Base-by-base conservation (phyloP, 139 green algal species). In the Micractinium conductrix region DNA sequence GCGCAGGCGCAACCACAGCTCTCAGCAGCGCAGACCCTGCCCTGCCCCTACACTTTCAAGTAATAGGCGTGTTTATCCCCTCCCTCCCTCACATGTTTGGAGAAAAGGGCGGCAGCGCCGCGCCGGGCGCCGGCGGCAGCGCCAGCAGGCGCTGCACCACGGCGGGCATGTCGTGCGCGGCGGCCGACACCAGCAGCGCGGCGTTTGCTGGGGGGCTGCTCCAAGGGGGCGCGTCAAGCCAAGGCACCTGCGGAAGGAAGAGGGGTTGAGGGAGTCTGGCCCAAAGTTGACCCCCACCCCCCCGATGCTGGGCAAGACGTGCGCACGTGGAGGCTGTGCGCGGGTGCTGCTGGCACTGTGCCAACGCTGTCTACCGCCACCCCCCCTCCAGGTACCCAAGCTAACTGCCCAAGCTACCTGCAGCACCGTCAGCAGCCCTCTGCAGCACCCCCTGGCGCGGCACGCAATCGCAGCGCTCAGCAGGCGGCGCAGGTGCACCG, bases 91-190 rank as follows among this genome's bases (percentile, higher is more conserved):
- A 80, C 74, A 80, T 80, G 74, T 80, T 44, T 5, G 74, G n/a
- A 3, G 43, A 37, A 48, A 80, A 80, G 74, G 74, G 74, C 30
- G 74, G 74, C 28, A 24, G n/a, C 44, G 16, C 74, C 2, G 17
- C 24, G 17, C 48, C 74, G 10, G 33, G 74, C 12, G 58, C 12
- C 9, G 76, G 76, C 55, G 76, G 76, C 38, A 71, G 38, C 22
- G 76, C 76, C 48, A 82, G 58, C 76, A 82, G 40, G 14, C 26
- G 24, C 4, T 9, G 21, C 76, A 82, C 76, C 28, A 82, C 76
- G 0, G 21, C 38, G 0, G 38, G 33, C 55, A 72, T 73, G 58
- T 82, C 76, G 28, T 82, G 76, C 76, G 76, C 53, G 58, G 76
- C 76, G 26, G 55, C 53, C 1, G 76, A 43, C 28, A 44, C 37